Conservation (phyloP, 805 yeast genomes). For the Kregervanrija fluxuum region DNA sequence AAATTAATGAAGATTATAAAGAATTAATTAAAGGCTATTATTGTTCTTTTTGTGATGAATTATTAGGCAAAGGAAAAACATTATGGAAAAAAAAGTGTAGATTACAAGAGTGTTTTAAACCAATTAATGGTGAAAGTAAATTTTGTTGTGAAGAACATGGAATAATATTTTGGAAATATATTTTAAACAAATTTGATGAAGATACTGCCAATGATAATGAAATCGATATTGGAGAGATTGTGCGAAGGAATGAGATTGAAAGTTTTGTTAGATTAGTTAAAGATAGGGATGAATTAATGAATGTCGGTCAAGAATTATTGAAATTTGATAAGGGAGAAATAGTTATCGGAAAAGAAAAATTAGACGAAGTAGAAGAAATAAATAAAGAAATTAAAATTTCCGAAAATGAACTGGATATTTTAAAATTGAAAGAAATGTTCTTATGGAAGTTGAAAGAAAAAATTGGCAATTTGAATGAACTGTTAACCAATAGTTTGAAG, state of each 20-base stretch:
- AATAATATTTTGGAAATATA: constrained; percentile 29
- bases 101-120: constrained; percentile 45
- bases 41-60: constrained; percentile 63
- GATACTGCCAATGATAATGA: constrained; percentile 9
- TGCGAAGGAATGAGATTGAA: constrained; percentile 1
- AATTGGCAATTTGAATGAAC: constrained; percentile 32
- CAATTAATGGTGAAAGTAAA: constrained; percentile 49
- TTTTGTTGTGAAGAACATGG: constrained; percentile 79
- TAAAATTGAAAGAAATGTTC: constrained; percentile 14
- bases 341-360: constrained; percentile 3
- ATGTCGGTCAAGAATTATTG: constrained; percentile 37
- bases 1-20: constrained; percentile 41
- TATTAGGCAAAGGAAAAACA: constrained; percentile 42
- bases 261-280: constrained; percentile 12
- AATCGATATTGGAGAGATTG: constrained; percentile 5
- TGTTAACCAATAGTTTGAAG: constrained; percentile 12
- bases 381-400: constrained; percentile 14
- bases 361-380: constrained; percentile 15
- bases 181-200: constrained; percentile 17
- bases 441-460: constrained; percentile 30
- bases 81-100: constrained; percentile 77
- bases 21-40: constrained; percentile 55
- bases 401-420: constrained; percentile 9
- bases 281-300: constrained; percentile 16
- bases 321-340: constrained; percentile 21